phyloP scores from a whole-genome alignment of 306 rosid genomes.

The Malus fusca region DNA sequence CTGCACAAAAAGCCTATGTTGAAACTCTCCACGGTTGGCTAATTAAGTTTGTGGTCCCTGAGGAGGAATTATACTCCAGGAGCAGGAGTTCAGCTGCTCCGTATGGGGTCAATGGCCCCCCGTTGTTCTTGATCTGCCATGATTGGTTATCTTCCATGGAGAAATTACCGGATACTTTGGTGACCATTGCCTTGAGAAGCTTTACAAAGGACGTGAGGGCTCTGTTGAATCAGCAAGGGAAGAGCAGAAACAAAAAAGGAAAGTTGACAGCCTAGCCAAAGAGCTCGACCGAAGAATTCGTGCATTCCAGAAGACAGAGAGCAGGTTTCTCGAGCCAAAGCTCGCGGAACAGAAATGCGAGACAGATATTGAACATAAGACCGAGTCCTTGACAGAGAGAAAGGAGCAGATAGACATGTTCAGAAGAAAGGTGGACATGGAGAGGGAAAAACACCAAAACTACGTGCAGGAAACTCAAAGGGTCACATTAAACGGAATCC shows the following conservation, averaged over 20 bases:
- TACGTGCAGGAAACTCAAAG: constrained; percentile 71
- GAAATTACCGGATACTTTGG: constrained; percentile 60
- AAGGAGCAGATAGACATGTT: constrained; percentile 57
- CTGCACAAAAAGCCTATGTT: constrained; percentile 72
- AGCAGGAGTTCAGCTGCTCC: constrained; percentile 40
- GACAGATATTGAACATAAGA: constrained; percentile 24
- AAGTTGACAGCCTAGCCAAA: constrained; percentile 58
- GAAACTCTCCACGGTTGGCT: constrained; percentile 90
- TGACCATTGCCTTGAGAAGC: constrained; percentile 51
- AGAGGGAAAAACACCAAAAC: constrained; percentile 69
- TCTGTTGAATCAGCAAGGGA: constrained; percentile 62
- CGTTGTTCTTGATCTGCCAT: constrained; percentile 63
- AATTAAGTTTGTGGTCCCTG: constrained; percentile 66
- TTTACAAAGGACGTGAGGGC: constrained; percentile 59
- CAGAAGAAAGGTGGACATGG: constrained; percentile 51
- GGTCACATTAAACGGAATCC: constrained; percentile 67
- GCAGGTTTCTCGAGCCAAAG: constrained; percentile 51
- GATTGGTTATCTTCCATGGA: constrained; percentile 67
- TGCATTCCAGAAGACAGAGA: constrained; percentile 45
- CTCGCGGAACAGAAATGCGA: constrained; percentile 36
- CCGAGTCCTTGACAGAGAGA: constrained; percentile 49
- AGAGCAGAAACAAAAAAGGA: constrained; percentile 84
- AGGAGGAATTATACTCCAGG: constrained; percentile 67
- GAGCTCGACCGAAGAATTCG: constrained; percentile 46
- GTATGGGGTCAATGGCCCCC: constrained; percentile 56